Evolutionary conservation across 768 basidiomycete genomes (phyloP).

Genomic region (Leccinellum luteum): DNA sequence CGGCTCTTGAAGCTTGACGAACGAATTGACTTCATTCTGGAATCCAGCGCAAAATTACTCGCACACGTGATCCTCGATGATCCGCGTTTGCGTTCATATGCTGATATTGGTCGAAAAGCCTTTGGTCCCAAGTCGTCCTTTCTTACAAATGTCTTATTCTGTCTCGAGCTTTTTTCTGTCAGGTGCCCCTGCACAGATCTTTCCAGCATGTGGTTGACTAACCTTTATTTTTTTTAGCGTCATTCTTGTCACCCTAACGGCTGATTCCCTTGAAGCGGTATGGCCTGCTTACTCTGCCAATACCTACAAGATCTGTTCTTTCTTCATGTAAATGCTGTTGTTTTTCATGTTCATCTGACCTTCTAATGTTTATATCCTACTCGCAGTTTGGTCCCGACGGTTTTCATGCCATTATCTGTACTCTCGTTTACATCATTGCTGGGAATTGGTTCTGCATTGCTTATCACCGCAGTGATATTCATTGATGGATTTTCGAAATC

Average conservation of each 20-base stretch:
- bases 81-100: constrained; percentile 71
- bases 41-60: constrained; percentile 77
- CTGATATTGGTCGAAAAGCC: constrained; percentile 86
- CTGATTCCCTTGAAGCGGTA: constrained; percentile 78
- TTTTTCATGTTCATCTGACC: background rate
- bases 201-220: background rate
- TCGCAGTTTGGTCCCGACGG: constrained; percentile 75
- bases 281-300: constrained; percentile 63
- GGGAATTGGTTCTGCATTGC: constrained; percentile 75
- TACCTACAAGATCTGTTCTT: constrained; percentile 73
- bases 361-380: constrained; percentile 1
- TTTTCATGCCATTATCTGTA: constrained; percentile 81
- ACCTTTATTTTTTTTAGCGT: constrained; percentile 48
- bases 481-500: constrained; percentile 77
- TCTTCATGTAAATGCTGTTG: constrained; percentile 55
- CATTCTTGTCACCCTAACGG: constrained; percentile 84
- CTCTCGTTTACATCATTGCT: constrained; percentile 88
- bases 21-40: constrained; percentile 2
- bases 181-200: constrained; percentile 42
- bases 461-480: constrained; percentile 74
- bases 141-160: constrained; percentile 72
- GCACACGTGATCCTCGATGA: constrained; percentile 74
- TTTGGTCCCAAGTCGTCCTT: constrained; percentile 73
- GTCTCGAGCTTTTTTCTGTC: constrained; percentile 82
- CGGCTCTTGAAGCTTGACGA: background rate